phyloP scores from a whole-genome alignment of 495 filamentous ascomycete species.

The Xeromyces bisporus region DNA sequence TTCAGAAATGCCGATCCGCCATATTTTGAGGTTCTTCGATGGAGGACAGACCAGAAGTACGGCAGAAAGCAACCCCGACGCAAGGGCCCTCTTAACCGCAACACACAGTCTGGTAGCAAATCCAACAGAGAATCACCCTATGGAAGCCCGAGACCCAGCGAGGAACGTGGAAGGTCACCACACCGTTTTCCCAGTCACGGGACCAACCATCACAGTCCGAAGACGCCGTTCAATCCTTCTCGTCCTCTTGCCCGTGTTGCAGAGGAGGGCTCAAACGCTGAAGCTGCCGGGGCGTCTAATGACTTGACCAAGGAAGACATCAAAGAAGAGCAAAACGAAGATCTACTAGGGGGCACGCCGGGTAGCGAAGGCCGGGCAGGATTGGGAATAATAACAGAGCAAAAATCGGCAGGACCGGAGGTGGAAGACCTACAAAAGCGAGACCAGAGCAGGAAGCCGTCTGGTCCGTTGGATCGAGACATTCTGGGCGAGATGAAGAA shows the following conservation, averaged over 20 bases:
- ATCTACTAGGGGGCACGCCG: conserved; percentile 30
- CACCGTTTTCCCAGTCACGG: conserved; percentile 33
- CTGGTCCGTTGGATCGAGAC: conserved; percentile 19
- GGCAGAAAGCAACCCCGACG: conserved; percentile 42
- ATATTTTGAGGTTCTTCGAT: conserved; percentile 87
- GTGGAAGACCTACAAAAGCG: conserved; percentile 8
- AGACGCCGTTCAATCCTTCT: conserved; percentile 32
- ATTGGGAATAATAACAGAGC: conserved; percentile 9
- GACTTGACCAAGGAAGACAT: conserved; percentile 14
- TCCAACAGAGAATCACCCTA: conserved; percentile 33
- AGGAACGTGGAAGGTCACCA: conserved; percentile 38
- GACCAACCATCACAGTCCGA: conserved; percentile 30
- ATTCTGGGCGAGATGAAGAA: conserved; percentile 39
- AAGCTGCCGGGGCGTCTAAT: conserved; percentile 15
- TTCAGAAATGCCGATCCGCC: conserved; percentile 89
- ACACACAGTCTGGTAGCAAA: conserved; percentile 15
- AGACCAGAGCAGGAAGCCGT: conserved; percentile 12
- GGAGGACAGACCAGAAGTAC: conserved; percentile 87
- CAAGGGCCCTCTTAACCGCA: conserved; percentile 26
- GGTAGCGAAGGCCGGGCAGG: conserved; percentile 23
- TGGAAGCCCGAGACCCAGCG: conserved; percentile 31
- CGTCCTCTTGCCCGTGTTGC: conserved; percentile 37
- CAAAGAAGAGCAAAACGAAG: conserved; percentile 16
- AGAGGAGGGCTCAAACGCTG: conserved; percentile 28
- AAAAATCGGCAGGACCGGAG: conserved; percentile 13